A percentile compares a stretch with the other conserved stretches of the same genome.
phyloP scores from a whole-genome alignment of 2,329 filamentous ascomycete species.

The Cladosporium velox region DNA sequence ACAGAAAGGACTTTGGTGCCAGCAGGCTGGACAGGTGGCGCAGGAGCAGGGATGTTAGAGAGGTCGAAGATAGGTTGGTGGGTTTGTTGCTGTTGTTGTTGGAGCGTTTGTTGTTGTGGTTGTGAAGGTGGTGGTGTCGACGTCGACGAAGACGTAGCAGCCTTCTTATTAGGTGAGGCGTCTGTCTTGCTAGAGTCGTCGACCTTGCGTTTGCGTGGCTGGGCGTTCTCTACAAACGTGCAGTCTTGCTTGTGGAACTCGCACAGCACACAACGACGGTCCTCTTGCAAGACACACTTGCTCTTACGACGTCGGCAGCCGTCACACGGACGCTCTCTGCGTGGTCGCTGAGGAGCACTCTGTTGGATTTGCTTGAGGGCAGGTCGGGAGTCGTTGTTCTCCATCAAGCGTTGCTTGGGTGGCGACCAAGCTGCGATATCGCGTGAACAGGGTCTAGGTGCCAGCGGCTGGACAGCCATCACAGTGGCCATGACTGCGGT shows the following conservation, averaged over 20 bases:
- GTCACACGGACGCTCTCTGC: slow-evolving; percentile 59
- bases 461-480: slow-evolving; percentile 51
- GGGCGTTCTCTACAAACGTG: slow-evolving; percentile 74
- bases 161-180: slow-evolving; percentile 30
- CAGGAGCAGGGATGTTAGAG: slow-evolving; percentile 5
- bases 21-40: slow-evolving; percentile 23
- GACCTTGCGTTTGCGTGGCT: slow-evolving; percentile 77
- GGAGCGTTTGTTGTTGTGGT: slow-evolving; percentile 10
- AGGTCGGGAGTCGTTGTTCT: slow-evolving; percentile 47
- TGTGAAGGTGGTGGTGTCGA: slow-evolving; percentile 21
- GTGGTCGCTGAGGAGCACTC: slow-evolving; percentile 29
- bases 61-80: slow-evolving; percentile 17
- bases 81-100: slow-evolving; percentile 12
- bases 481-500: slow-evolving; percentile 47
- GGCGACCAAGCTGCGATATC: slow-evolving; percentile 49
- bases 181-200: slow-evolving; percentile 50
- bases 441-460: slow-evolving; percentile 47
- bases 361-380: slow-evolving; percentile 37
- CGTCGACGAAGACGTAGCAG: slow-evolving; percentile 24
- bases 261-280: slow-evolving; percentile 72
- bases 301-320: slow-evolving; percentile 72
- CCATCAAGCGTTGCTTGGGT: slow-evolving; percentile 41
- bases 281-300: slow-evolving; percentile 77
- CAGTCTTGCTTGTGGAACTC: slow-evolving; percentile 77
- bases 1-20: slow-evolving; percentile 35